phyloP scores from a whole-genome alignment of 306 rosid genomes.

The Medicago lupulina region DNA sequence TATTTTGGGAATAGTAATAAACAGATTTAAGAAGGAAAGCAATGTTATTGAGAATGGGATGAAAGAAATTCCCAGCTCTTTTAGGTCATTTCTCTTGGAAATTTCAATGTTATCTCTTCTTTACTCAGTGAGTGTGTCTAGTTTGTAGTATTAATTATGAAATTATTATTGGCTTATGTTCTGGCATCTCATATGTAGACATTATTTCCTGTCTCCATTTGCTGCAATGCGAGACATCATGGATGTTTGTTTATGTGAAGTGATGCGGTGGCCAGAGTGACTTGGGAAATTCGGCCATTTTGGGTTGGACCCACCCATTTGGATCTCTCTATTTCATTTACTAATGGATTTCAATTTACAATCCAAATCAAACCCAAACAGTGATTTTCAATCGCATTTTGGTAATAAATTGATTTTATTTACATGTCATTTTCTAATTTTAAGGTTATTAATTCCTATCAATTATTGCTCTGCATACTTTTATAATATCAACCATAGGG shows the following conservation, averaged over 20 bases:
- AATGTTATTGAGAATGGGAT: background rate
- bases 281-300: background rate
- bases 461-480: too few species aligned
- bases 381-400: background rate
- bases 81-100: background rate
- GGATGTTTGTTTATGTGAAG: background rate
- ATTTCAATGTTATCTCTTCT: background rate
- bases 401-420: background rate
- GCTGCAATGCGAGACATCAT: background rate
- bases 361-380: background rate
- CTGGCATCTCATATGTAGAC: background rate
- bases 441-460: too few species aligned
- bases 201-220: background rate
- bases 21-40: background rate
- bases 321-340: background rate
- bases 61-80: background rate
- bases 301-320: background rate
- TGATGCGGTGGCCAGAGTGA: background rate
- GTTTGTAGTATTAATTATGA: too few species aligned
- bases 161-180: background rate
- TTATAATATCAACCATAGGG: too few species aligned
- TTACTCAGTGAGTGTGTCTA: background rate
- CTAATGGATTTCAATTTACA: background rate
- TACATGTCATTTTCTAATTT: background rate
- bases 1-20: constrained; percentile 63